phyloP scores from a whole-genome alignment of 2,329 filamentous ascomycete species.

The Monilinia aucupariae region DNA sequence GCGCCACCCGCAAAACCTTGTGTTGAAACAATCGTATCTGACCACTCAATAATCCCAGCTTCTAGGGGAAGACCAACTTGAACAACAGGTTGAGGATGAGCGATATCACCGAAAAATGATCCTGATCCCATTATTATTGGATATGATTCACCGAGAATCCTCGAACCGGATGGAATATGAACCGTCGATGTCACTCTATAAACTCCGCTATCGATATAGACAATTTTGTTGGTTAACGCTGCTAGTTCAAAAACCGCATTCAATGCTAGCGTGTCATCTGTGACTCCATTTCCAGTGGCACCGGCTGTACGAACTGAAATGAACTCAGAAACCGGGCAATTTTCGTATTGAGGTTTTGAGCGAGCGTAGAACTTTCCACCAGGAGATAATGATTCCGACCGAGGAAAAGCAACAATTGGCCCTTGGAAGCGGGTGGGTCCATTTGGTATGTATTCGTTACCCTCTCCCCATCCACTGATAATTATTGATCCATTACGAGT shows the following conservation, averaged over 20 bases:
- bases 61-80: slow-evolving; percentile 53
- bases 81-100: slow-evolving; percentile 44
- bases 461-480: slow-evolving; percentile 14
- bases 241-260: slow-evolving; percentile 51
- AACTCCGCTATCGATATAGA: slow-evolving; percentile 53
- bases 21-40: slow-evolving; percentile 52
- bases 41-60: slow-evolving; percentile 54
- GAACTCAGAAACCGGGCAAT: slow-evolving; percentile 37
- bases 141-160: slow-evolving; percentile 41
- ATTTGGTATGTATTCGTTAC: slow-evolving; percentile 49
- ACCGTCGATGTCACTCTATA: slow-evolving; percentile 48
- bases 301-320: slow-evolving; percentile 40
- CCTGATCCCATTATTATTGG: slow-evolving; percentile 40
- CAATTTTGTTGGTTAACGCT: slow-evolving; percentile 43
- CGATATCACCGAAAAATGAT: slow-evolving; percentile 40
- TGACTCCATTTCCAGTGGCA: slow-evolving; percentile 48
- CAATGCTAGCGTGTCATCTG: slow-evolving; percentile 56
- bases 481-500: slow-evolving; percentile 34
- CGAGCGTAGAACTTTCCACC: slow-evolving; percentile 41
- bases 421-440: slow-evolving; percentile 41
- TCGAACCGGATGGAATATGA: slow-evolving; percentile 40
- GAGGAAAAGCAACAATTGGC: slow-evolving; percentile 37
- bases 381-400: not conserved
- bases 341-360: slow-evolving; percentile 51
- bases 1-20: slow-evolving; percentile 58